phyloP scores from a whole-genome alignment of 2,329 filamentous ascomycete species.

The Graphilbum fragrans region DNA sequence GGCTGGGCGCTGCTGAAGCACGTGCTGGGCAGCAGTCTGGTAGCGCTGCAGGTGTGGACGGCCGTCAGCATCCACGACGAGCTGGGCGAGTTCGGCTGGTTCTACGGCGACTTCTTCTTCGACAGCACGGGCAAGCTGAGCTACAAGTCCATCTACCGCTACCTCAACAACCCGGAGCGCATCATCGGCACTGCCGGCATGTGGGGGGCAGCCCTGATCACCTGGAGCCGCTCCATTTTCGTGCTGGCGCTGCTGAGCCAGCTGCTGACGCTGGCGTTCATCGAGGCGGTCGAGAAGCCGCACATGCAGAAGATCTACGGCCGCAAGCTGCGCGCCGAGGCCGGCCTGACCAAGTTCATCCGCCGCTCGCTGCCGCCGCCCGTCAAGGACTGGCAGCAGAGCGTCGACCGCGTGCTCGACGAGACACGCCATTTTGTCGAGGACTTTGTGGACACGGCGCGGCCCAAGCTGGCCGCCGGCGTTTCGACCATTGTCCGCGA shows the following conservation, averaged over 20 bases:
- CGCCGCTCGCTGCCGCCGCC: constrained; percentile 75
- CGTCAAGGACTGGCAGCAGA: constrained; percentile 72
- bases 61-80: constrained; percentile 88
- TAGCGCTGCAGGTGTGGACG: constrained; percentile 87
- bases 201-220: constrained; percentile 90
- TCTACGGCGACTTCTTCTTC: constrained; percentile 98
- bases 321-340: constrained; percentile 67
- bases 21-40: constrained; percentile 66
- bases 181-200: constrained; percentile 89
- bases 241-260: constrained; percentile 78
- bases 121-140: constrained; percentile 79
- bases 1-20: constrained; percentile 80
- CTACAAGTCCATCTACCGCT: constrained; percentile 95
- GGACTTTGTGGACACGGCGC: constrained; percentile 74
- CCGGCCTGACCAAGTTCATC: constrained; percentile 84
- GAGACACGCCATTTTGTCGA: constrained; percentile 83
- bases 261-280: constrained; percentile 72
- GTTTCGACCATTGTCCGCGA: constrained; percentile 82
- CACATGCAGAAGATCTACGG: constrained; percentile 99
- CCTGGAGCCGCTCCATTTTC: constrained; percentile 78
- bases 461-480: constrained; percentile 74
- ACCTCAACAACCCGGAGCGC: constrained; percentile 93
- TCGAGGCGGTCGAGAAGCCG: constrained; percentile 86
- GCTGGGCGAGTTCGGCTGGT: constrained; percentile 96
- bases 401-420: constrained; percentile 75